A percentile compares a stretch with the other conserved stretches of the same genome.
phyloP scores from a whole-genome alignment of 2,329 filamentous ascomycete genomes.

The Macrophomina phaseolina region DNA sequence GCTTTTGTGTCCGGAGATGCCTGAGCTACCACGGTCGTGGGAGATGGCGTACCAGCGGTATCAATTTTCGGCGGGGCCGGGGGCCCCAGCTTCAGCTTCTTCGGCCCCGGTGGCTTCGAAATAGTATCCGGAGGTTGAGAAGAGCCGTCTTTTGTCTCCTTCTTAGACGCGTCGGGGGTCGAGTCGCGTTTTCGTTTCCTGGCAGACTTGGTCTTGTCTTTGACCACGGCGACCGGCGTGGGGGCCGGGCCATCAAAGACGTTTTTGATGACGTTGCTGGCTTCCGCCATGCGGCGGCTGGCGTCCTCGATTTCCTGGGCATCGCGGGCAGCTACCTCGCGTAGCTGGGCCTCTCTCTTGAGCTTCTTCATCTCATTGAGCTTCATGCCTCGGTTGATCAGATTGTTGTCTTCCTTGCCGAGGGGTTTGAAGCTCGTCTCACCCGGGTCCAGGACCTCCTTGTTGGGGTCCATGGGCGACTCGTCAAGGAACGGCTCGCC shows the following conservation, averaged over 20 bases:
- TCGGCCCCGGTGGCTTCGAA: constrained; percentile 38
- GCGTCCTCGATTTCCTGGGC: constrained; percentile 45
- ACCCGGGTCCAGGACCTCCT: constrained; percentile 60
- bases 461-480: constrained; percentile 32
- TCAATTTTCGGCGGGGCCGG: constrained; percentile 28
- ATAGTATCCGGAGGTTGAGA: constrained; percentile 33
- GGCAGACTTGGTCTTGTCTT: constrained; percentile 31
- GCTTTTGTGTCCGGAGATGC: constrained; percentile 32
- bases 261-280: constrained; percentile 27
- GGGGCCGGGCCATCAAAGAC: constrained; percentile 22
- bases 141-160: constrained; percentile 14
- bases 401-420: constrained; percentile 65
- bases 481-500: constrained; percentile 70
- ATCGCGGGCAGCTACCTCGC: constrained; percentile 55
- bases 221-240: constrained; percentile 20
- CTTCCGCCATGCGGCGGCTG: constrained; percentile 40
- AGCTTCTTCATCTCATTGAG: constrained; percentile 78
- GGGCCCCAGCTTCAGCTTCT: constrained; percentile 35
- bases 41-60: constrained; percentile 28
- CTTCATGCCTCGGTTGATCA: constrained; percentile 76
- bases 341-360: constrained; percentile 66
- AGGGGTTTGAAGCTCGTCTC: constrained; percentile 64
- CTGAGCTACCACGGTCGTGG: constrained; percentile 16
- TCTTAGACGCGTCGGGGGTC: constrained; percentile 40
- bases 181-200: constrained; percentile 64